Percentiles rank a stretch among this genome's conserved stretches.
Evolutionary conservation across 164 flowering plant species (phyloP).

Genomic region (Akebia trifoliata): DNA sequence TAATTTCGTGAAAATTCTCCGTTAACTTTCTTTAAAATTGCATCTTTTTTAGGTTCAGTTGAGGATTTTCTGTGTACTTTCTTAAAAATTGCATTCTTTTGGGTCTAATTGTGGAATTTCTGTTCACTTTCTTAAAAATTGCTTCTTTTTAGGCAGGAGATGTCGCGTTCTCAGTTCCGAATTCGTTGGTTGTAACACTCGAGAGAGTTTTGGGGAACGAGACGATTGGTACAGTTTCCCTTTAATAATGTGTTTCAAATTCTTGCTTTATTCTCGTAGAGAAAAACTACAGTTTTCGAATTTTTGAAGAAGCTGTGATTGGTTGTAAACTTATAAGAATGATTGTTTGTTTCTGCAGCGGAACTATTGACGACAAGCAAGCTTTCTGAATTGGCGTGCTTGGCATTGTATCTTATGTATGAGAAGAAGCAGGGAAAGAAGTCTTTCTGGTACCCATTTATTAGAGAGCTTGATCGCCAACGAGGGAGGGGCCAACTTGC

Average conservation of each 20-base stretch:
- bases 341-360: slow-evolving; percentile 48
- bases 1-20: slow-evolving; percentile 17
- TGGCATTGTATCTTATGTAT: slow-evolving; percentile 96
- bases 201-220: slow-evolving; percentile 96
- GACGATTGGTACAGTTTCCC: slow-evolving; percentile 50
- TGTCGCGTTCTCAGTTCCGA: slow-evolving; percentile 83
- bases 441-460: slow-evolving; percentile 96
- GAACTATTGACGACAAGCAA: slow-evolving; percentile 90
- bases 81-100: neutral
- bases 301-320: neutral
- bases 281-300: too few relatives aligned
- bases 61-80: neutral
- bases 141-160: slow-evolving; percentile 63
- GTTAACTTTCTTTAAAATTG: neutral
- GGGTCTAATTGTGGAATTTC: neutral
- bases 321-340: neutral
- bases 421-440: slow-evolving; percentile 98
- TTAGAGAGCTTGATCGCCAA: slow-evolving; percentile 96
- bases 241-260: neutral
- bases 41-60: neutral
- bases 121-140: neutral
- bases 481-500: slow-evolving; percentile 96
- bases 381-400: slow-evolving; percentile 92
- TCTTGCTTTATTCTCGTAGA: neutral
- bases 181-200: slow-evolving; percentile 86